phyloP scores from a whole-genome alignment of 2,329 filamentous ascomycete species.

The Diaporthe sp. region DNA sequence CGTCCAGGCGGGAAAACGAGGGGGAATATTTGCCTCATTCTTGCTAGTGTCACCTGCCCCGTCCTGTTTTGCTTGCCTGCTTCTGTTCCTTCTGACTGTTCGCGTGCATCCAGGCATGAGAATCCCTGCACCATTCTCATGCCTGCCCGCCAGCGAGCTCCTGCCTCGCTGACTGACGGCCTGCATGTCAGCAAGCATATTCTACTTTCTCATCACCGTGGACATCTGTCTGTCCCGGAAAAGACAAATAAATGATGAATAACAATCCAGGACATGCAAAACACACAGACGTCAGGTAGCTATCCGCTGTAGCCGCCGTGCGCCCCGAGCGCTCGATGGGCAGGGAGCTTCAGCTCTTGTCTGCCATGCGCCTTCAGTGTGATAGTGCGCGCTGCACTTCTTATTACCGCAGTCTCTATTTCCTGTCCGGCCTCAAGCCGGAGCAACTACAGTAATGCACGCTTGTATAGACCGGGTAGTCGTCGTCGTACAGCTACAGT shows the following conservation, averaged over 20 bases:
- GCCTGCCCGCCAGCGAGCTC: background rate
- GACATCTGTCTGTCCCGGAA: background rate
- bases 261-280: background rate
- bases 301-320: slow-evolving; percentile 15
- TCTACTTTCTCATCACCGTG: background rate
- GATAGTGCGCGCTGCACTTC: background rate
- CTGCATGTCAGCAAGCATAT: slow-evolving; percentile 26
- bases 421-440: background rate
- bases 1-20: background rate
- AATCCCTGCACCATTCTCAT: background rate
- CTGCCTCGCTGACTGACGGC: slow-evolving; percentile 1
- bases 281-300: background rate
- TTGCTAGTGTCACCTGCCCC: slow-evolving; percentile 19
- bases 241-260: background rate
- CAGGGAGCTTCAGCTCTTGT: background rate
- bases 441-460: slow-evolving; percentile 4
- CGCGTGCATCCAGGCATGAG: slow-evolving; percentile 5
- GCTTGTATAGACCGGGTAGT: background rate
- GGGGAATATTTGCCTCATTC: slow-evolving; percentile 5
- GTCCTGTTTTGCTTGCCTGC: slow-evolving; percentile 23
- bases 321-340: background rate
- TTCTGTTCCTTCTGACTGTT: slow-evolving; percentile 15
- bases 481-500: slow-evolving; percentile 8
- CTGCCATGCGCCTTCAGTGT: background rate
- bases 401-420: background rate